These are phyloP conservation scores for Sugiyamaella grinbergsii DNA, from an alignment of 1,139 yeast species.

Conservation along the genomic window DNA sequence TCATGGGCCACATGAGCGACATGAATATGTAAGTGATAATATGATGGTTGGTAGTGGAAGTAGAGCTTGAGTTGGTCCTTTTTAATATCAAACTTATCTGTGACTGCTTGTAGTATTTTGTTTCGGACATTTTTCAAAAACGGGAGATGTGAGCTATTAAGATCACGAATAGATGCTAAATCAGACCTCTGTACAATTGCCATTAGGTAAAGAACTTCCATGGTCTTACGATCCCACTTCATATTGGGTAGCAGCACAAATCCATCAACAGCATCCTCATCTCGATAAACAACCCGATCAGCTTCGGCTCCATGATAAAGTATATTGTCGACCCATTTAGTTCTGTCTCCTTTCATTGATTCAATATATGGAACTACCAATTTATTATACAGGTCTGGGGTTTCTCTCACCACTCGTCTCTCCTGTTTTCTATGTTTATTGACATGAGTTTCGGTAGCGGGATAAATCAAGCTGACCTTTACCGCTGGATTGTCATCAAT, in stretches of 20 bases:
- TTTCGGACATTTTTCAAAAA: constrained; percentile 54
- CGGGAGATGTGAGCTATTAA: constrained; percentile 58
- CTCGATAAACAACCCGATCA: constrained; percentile 69
- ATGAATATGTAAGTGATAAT: constrained; percentile 92
- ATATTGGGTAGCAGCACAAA: constrained; percentile 48
- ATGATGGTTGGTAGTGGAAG: constrained; percentile 93
- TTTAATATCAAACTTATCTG: constrained; percentile 49
- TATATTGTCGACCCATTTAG: constrained; percentile 91
- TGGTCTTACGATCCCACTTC: constrained; percentile 83
- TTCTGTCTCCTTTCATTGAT: constrained; percentile 72
- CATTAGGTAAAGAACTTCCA: constrained; percentile 73
- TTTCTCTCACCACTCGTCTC: constrained; percentile 67
- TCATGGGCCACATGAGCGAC: constrained; percentile 75
- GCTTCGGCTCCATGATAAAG: constrained; percentile 80
- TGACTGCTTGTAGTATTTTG: constrained; percentile 52
- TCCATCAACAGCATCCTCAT: constrained; percentile 55
- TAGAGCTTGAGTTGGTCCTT: constrained; percentile 66
- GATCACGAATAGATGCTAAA: constrained; percentile 75
- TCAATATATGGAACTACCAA: constrained; percentile 75
- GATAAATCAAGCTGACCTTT: constrained; percentile 77
- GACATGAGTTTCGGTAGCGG: constrained; percentile 87
- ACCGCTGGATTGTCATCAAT: constrained; percentile 57
- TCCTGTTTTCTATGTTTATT: constrained; percentile 65
- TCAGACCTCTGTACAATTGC: constrained; percentile 74
- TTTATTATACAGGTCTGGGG: constrained; percentile 68